phyloP scores from a whole-genome alignment of 2,329 filamentous ascomycete species.

The Parastagonospora avenae region DNA sequence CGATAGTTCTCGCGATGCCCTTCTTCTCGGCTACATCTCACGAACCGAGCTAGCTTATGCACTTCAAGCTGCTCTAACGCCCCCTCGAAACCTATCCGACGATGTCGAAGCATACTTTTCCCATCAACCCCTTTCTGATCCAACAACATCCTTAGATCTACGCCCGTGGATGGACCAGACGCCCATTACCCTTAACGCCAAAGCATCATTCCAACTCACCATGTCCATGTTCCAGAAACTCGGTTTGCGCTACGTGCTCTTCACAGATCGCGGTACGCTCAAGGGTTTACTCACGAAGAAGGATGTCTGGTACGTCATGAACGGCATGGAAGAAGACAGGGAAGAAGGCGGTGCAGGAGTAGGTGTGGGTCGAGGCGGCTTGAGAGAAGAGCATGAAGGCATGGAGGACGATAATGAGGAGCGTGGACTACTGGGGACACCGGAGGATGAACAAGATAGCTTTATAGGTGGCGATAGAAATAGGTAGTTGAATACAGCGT shows the following conservation, averaged over 20 bases:
- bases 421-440: constrained; percentile 44
- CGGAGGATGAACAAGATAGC: constrained; percentile 26
- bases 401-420: constrained; percentile 44
- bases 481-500: constrained; percentile 5
- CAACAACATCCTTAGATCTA: constrained; percentile 78
- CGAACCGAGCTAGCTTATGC: constrained; percentile 87
- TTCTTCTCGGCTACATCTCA: constrained; percentile 91
- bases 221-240: constrained; percentile 94
- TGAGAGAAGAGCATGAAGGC: constrained; percentile 42
- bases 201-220: constrained; percentile 79
- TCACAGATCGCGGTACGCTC: constrained; percentile 79
- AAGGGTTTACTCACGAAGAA: constrained; percentile 94
- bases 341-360: constrained; percentile 50
- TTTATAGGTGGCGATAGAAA: constrained; percentile 18
- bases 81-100: constrained; percentile 64
- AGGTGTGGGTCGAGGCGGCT: constrained; percentile 32
- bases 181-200: constrained; percentile 83
- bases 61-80: constrained; percentile 65
- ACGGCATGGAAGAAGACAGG: constrained; percentile 55
- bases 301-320: constrained; percentile 92
- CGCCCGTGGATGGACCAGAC: constrained; percentile 99
- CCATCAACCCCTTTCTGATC: constrained; percentile 77
- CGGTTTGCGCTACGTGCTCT: constrained; percentile 86
- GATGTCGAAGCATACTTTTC: constrained; percentile 84
- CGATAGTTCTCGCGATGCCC: constrained; percentile 73